These are phyloP conservation scores for Amanita rubescens DNA, from an alignment of 768 basidiomycete species.

Conservation along the genomic window DNA sequence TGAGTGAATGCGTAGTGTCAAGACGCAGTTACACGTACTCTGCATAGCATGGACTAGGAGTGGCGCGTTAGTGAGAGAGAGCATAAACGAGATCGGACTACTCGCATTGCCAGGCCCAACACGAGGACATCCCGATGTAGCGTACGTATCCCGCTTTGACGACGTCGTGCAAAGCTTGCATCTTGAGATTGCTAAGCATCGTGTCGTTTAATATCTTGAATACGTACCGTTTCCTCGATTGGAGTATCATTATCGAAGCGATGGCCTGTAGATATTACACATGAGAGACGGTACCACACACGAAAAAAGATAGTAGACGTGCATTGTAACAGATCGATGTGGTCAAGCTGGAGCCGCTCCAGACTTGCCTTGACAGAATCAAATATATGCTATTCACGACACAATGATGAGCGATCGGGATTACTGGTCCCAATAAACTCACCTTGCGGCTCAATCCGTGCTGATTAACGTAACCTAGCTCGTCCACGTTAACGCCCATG, in stretches of 20 bases:
- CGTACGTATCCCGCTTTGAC: slow-evolving; percentile 38
- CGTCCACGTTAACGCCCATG: slow-evolving; percentile 20
- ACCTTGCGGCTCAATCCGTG: slow-evolving; percentile 34
- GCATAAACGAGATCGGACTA: neutral
- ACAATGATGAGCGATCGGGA: too few species aligned
- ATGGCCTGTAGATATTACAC: too few species aligned
- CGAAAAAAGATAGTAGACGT: too few species aligned
- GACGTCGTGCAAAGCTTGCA: slow-evolving; percentile 43
- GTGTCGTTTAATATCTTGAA: neutral
- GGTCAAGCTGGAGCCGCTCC: too few species aligned
- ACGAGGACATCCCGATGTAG: slow-evolving; percentile 33
- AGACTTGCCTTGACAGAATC: too few species aligned
- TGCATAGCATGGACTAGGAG: slow-evolving; percentile 4
- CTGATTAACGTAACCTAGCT: slow-evolving; percentile 43
- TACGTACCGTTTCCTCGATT: slow-evolving; percentile 27
- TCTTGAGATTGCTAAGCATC: slow-evolving; percentile 17
- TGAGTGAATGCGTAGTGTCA: neutral
- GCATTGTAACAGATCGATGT: too few species aligned
- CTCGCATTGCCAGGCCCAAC: slow-evolving; percentile 43
- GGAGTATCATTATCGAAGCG: slow-evolving; percentile 34
- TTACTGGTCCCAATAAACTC: too few species aligned
- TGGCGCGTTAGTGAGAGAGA: neutral
- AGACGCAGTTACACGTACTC: neutral
- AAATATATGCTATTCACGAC: too few species aligned
- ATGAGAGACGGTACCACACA: too few species aligned